Evolutionary conservation across 352 stramenopile species (phyloP).

Genomic region (Globisporangium okanoganense): DNA sequence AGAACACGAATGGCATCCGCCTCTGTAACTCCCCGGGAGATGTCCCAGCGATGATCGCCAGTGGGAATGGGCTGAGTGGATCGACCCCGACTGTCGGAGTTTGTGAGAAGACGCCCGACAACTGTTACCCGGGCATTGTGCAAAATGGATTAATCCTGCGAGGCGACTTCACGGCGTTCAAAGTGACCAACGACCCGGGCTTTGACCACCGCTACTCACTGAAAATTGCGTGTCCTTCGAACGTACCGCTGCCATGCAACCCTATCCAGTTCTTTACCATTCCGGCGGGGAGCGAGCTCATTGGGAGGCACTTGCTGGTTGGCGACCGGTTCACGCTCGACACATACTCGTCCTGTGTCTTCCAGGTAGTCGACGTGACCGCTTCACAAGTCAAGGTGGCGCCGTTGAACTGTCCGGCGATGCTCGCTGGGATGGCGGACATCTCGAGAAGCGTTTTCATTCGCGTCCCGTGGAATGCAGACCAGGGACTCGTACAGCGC

Average conservation of each 20-base stretch:
- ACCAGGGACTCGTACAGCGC: conserved; percentile 39
- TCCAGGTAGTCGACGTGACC: conserved; percentile 35
- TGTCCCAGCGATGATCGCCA: conserved; percentile 77
- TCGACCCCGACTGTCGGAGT: conserved; percentile 26
- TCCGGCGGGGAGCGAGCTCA: conserved; percentile 19
- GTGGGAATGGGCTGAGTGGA: conserved; percentile 24
- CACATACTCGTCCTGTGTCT: conserved; percentile 48
- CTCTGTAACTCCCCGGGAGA: conserved; percentile 93
- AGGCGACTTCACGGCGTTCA: conserved; percentile 86
- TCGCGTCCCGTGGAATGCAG: conserved; percentile 64
- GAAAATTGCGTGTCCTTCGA: conserved; percentile 26
- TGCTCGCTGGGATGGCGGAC: conserved; percentile 18
- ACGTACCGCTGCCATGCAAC: conserved; percentile 17
- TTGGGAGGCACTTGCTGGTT: conserved; percentile 30
- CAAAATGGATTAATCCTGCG: conserved; percentile 80
- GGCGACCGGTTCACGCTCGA: conserved; percentile 58
- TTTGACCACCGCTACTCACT: conserved; percentile 40
- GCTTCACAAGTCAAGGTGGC: conserved; percentile 33
- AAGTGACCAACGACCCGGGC: conserved; percentile 74
- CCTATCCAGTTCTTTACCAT: conserved; percentile 33
- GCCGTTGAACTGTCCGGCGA: conserved; percentile 22
- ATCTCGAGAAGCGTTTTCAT: conserved; percentile 25
- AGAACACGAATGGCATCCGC: conserved; percentile 32
- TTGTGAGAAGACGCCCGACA: conserved; percentile 21
- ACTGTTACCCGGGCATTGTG: conserved; percentile 19